Evolutionary conservation across 176 grass and related monocot species (phyloP), one percentile per base, ranked within the genome.

Genomic region (Cocos nucifera): DNA sequence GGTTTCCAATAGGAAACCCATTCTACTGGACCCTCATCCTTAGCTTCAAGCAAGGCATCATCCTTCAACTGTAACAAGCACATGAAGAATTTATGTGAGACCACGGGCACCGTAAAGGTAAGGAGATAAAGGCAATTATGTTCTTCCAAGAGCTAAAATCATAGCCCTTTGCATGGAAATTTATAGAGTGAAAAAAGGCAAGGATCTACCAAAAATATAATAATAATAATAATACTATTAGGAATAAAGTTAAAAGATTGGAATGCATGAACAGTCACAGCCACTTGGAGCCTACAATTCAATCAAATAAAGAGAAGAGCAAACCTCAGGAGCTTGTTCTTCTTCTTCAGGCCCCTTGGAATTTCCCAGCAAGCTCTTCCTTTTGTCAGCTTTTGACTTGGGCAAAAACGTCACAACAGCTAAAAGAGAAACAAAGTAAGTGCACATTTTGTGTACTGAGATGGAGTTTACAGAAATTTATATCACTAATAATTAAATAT

Each of bases 1-100:
- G 85, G 82, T 75, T 99, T 99, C 94, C 88, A 99, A 59, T 99
- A 99, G 65, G 94, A 64, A 77, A 93, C 69, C 88, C 84, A 93
- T 81, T 99, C 94, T 18, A 71, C 57, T 49, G 74, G 77, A 53
- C 76, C 88, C 49, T 89, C 93, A 59, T 92, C 82, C 76, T 83
- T 81, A 51, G 73, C 77, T 78, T 89, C 85, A 6, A 55, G 28
- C 63, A 83, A 76, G 72, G 62, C 64, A 71, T 84, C 79, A 67
- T 61, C 79, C 75, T 99, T 69, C 66, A 77, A 39, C 67, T 58
- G 57, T 44, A 44, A 44, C 35, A 44, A 44, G 35, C 35, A 44
- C 35, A 44, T 44, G 2, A 44, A 12, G 35, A 44, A 44, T 44
- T 44, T 44, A 44, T 44, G 10, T 44, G 35, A 44, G 10, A 44